Evolutionary conservation across 495 filamentous ascomycete species (phyloP).

Genomic region (Penicillium soppii): DNA sequence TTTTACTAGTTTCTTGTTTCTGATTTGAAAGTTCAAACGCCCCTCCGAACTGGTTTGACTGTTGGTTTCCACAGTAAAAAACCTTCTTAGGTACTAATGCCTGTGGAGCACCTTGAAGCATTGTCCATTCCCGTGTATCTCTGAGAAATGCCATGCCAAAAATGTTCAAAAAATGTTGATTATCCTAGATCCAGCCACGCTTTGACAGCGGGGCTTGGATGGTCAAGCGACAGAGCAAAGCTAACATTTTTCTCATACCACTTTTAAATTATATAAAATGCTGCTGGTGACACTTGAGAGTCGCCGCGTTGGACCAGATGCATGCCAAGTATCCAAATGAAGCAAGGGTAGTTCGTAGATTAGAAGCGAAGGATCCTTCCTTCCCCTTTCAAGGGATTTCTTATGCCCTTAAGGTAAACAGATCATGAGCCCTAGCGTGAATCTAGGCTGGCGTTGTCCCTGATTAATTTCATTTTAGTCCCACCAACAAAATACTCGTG

Average conservation of each 20-base stretch:
- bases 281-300: too few relatives aligned
- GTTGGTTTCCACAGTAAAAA: neutral
- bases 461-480: neutral
- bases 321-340: too few relatives aligned
- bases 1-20: neutral
- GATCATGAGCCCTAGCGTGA: too few relatives aligned
- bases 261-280: too few relatives aligned
- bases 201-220: neutral
- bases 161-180: neutral
- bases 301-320: too few relatives aligned
- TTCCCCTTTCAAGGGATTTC: too few relatives aligned
- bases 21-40: neutral
- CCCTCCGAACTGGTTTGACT: neutral
- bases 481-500: neutral
- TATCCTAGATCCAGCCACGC: neutral
- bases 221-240: conserved; percentile 6
- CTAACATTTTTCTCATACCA: too few relatives aligned
- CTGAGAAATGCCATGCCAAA: neutral
- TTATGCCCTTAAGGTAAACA: too few relatives aligned
- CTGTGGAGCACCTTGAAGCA: neutral
- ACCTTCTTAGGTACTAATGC: neutral
- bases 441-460: too few relatives aligned
- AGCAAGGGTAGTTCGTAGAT: too few relatives aligned
- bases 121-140: too few relatives aligned
- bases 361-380: too few relatives aligned